Evolutionary conservation across 345 rosid species (phyloP).

Genomic region (Luvunga scandens): DNA sequence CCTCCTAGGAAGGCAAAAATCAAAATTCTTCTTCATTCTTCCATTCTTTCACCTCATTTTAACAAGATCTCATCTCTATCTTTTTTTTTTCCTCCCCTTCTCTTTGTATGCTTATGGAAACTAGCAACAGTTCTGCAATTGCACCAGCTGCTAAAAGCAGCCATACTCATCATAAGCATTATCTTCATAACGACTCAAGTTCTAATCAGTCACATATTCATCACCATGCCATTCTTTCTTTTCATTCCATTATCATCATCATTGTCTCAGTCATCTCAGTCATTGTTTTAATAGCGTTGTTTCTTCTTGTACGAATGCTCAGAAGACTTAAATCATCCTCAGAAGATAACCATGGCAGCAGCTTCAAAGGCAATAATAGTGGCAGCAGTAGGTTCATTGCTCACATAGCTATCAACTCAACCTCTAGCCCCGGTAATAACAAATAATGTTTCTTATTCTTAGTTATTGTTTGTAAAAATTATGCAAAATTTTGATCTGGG

Average conservation of each 20-base stretch:
- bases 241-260: slow-evolving; percentile 47
- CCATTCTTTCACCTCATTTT: background rate
- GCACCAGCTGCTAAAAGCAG: slow-evolving; percentile 22
- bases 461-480: background rate
- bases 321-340: slow-evolving; percentile 47
- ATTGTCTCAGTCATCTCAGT: slow-evolving; percentile 36
- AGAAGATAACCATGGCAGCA: slow-evolving; percentile 21
- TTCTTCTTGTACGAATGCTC: slow-evolving; percentile 42
- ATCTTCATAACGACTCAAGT: slow-evolving; percentile 19
- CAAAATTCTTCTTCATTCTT: background rate
- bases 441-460: background rate
- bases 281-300: slow-evolving; percentile 35
- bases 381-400: slow-evolving; percentile 28
- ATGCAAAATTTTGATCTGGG: background rate
- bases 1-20: slow-evolving; percentile 23
- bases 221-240: slow-evolving; percentile 35
- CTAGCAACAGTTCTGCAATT: slow-evolving; percentile 7
- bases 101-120: slow-evolving; percentile 37
- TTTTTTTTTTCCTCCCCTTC: background rate
- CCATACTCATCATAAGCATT: slow-evolving; percentile 23
- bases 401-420: slow-evolving; percentile 41
- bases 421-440: slow-evolving; percentile 71
- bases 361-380: slow-evolving; percentile 27
- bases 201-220: slow-evolving; percentile 11
- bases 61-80: slow-evolving; percentile 1